A percentile compares a stretch with the other conserved stretches of the same genome.
These are phyloP conservation scores for Lentinula boryana DNA, from an alignment of 768 basidiomycete genomes.

Conservation along the genomic window DNA sequence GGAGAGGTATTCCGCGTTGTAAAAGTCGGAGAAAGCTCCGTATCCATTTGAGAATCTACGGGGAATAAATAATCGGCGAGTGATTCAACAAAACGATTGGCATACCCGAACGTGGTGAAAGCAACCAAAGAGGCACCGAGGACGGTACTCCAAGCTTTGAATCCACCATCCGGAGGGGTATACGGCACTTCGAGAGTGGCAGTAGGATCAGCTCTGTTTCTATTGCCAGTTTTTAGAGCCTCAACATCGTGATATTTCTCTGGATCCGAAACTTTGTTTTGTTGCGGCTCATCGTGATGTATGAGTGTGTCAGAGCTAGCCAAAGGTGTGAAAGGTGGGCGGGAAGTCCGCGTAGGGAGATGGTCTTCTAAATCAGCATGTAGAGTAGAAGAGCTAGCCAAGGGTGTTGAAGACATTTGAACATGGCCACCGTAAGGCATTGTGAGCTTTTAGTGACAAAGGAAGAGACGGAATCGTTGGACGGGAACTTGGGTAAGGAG, in stretches of 20 bases:
- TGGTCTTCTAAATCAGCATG: background rate
- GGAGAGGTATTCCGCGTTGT: constrained; percentile 18
- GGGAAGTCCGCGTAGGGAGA: background rate
- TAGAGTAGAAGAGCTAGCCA: background rate
- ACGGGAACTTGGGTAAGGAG: background rate
- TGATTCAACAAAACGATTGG: background rate
- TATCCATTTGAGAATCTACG: constrained; percentile 22
- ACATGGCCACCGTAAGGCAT: background rate
- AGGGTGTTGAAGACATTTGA: background rate
- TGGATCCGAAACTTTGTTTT: background rate
- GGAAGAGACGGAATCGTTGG: background rate
- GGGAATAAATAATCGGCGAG: background rate
- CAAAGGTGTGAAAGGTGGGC: background rate
- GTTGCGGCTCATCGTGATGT: background rate
- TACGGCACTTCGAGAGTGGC: background rate
- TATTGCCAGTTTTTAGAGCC: background rate
- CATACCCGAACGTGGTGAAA: constrained; percentile 8
- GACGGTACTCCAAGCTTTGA: constrained; percentile 4
- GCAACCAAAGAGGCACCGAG: constrained; percentile 4
- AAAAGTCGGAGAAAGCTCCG: constrained; percentile 31
- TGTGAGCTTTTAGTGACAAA: background rate
- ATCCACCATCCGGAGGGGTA: constrained; percentile 5
- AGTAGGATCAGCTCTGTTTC: background rate
- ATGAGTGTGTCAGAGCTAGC: background rate
- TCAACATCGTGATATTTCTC: background rate